Evolutionary conservation across 2,329 filamentous ascomycete genomes (phyloP).

Genomic region (Clarireedia monteithiana): DNA sequence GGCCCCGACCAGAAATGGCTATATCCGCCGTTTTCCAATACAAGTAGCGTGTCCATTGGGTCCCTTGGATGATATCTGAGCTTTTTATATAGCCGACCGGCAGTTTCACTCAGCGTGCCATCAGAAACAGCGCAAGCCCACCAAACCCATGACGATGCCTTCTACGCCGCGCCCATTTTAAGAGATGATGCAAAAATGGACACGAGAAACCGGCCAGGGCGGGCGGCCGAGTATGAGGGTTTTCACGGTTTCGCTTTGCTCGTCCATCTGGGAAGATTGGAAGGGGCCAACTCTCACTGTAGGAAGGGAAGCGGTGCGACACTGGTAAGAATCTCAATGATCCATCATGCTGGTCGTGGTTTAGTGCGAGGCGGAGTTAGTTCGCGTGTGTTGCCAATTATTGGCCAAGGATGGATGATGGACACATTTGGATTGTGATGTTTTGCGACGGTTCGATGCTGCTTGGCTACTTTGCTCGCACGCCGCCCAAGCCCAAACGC

Average conservation of each 20-base stretch:
- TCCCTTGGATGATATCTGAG: background rate
- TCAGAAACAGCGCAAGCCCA: constrained; percentile 4
- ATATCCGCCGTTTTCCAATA: background rate
- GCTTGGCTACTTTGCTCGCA: background rate
- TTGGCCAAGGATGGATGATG: background rate
- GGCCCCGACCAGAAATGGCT: background rate
- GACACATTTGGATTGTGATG: background rate
- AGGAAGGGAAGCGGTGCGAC: background rate
- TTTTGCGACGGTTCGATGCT: background rate
- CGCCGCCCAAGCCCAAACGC: background rate
- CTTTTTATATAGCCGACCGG: constrained; percentile 7
- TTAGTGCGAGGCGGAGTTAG: constrained; percentile 11
- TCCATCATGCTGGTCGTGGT: constrained; percentile 9
- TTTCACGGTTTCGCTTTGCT: background rate
- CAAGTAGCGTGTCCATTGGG: background rate
- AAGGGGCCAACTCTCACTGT: background rate
- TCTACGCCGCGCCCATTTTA: background rate
- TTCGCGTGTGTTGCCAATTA: constrained; percentile 3
- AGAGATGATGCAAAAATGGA: constrained; percentile 16
- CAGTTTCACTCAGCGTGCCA: constrained; percentile 7
- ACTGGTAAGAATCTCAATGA: constrained; percentile 8
- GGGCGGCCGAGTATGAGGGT: background rate
- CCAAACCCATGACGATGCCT: background rate
- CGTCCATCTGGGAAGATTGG: constrained; percentile 4
- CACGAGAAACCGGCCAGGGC: constrained; percentile 12